phyloP scores from a whole-genome alignment of 2,329 filamentous ascomycete species.

The Penicillium nordicum region DNA sequence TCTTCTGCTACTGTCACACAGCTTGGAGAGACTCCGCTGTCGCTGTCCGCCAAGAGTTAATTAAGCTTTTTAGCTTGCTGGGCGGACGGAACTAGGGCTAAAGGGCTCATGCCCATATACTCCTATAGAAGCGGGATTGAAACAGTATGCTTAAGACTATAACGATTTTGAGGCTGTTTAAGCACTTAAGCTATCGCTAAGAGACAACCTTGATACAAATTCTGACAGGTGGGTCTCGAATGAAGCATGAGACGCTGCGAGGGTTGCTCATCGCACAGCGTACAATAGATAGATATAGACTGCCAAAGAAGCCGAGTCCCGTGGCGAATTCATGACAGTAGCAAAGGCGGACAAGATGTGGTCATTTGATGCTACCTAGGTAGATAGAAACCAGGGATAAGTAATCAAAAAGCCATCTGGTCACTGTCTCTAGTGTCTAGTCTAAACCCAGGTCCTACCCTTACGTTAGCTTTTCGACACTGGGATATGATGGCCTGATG shows the following conservation, averaged over 20 bases:
- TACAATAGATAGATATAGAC: constrained; percentile 33
- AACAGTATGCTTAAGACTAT: constrained; percentile 24
- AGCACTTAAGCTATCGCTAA: constrained; percentile 29
- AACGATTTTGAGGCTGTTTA: constrained; percentile 32
- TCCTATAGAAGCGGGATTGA: constrained; percentile 25
- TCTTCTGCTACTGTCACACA: constrained; percentile 32
- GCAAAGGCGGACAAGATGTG: constrained; percentile 27
- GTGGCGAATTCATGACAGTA: constrained; percentile 22
- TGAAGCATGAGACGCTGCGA: constrained; percentile 29
- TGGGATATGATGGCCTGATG: no score
- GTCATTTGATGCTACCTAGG: constrained; percentile 24
- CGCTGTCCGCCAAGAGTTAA: constrained; percentile 31
- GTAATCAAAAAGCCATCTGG: no score
- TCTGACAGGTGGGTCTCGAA: constrained; percentile 34
- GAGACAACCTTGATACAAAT: constrained; percentile 23
- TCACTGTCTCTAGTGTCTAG: no score
- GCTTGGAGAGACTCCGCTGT: constrained; percentile 27
- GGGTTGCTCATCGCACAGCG: constrained; percentile 25
- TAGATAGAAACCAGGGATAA: constrained; percentile 9
- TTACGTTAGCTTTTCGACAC: no score
- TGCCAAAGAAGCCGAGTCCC: constrained; percentile 20
- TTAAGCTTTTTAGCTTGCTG: constrained; percentile 28
- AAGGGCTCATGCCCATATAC: constrained; percentile 26
- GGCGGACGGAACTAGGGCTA: constrained; percentile 21
- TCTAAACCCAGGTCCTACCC: no score